A percentile compares a stretch with the other conserved stretches of the same genome.
These are phyloP conservation scores for Coniophora puteana DNA, from an alignment of 1,284 basidiomycete species.

Conservation along the genomic window DNA sequence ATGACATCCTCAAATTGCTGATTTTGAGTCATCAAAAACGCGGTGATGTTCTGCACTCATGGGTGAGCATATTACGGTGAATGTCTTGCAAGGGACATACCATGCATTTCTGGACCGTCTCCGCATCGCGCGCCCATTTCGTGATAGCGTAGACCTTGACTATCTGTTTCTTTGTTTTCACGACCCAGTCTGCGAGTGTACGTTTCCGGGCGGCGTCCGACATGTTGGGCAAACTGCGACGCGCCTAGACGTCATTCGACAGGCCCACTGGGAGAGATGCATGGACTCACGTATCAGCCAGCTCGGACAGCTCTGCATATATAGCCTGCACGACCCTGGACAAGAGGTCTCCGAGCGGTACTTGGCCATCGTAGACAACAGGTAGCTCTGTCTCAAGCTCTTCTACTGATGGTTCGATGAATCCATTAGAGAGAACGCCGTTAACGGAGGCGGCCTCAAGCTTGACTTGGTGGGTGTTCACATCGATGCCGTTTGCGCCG, in stretches of 20 bases:
- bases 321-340: constrained; percentile 76
- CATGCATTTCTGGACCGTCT: constrained; percentile 82
- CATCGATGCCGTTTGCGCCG: too few species aligned
- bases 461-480: too few species aligned
- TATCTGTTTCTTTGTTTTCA: constrained; percentile 84
- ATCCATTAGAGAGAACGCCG: constrained; percentile 24
- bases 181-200: constrained; percentile 82
- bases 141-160: constrained; percentile 85
- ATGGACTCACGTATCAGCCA: constrained; percentile 77
- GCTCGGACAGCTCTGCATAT: constrained; percentile 79
- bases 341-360: constrained; percentile 71
- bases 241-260: constrained; percentile 5
- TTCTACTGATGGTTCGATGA: constrained; percentile 42
- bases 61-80: constrained; percentile 7
- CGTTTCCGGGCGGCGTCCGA: constrained; percentile 81
- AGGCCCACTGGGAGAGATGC: not conserved
- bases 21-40: constrained; percentile 82
- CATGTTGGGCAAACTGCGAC: constrained; percentile 73
- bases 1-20: constrained; percentile 77
- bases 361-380: constrained; percentile 69
- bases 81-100: constrained; percentile 31
- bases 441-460: too few species aligned
- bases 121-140: constrained; percentile 81
- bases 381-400: constrained; percentile 75
- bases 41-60: constrained; percentile 66